Conservation (phyloP, 2,329 filamentous ascomycete genomes). For the Monosporascus sp. region DNA sequence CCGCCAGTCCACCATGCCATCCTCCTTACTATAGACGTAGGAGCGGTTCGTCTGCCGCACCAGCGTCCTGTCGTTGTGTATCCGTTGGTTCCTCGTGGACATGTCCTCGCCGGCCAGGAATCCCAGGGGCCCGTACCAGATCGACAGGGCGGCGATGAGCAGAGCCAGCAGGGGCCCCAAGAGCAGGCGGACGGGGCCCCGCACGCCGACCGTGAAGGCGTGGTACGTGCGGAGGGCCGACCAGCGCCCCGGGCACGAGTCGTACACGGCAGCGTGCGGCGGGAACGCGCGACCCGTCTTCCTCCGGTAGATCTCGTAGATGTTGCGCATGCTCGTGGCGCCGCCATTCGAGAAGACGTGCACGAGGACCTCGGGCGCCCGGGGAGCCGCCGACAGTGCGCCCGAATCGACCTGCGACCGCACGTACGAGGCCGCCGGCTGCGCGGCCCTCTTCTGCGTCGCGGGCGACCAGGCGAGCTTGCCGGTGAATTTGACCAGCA, state of each 20-base stretch:
- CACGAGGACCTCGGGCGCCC: constrained; percentile 34
- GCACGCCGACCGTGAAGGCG: constrained; percentile 33
- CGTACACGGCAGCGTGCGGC: constrained; percentile 39
- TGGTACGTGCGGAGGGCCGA: constrained; percentile 34
- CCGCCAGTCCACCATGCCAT: constrained; percentile 40
- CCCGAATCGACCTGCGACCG: constrained; percentile 24
- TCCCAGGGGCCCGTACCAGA: constrained; percentile 28
- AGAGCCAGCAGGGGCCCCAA: constrained; percentile 30
- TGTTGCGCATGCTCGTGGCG: constrained; percentile 33
- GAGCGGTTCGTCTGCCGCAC: constrained; percentile 37
- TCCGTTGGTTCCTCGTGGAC: constrained; percentile 30
- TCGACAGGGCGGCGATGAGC: constrained; percentile 25
- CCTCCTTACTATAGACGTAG: constrained; percentile 49
- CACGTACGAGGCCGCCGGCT: constrained; percentile 36
- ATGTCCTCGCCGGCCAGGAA: constrained; percentile 25
- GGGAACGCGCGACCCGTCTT: constrained; percentile 30
- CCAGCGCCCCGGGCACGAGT: constrained; percentile 45
- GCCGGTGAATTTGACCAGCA: constrained; percentile 40
- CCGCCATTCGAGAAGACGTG: constrained; percentile 53
- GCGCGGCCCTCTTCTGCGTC: constrained; percentile 28
- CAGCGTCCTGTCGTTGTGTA: constrained; percentile 32
- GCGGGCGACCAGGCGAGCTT: constrained; percentile 30
- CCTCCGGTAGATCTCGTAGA: constrained; percentile 31
- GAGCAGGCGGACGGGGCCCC: constrained; percentile 25
- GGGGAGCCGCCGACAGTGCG: constrained; percentile 12